Evolutionary conservation across 768 basidiomycete species (phyloP).

Genomic region (Roridomyces roridus): DNA sequence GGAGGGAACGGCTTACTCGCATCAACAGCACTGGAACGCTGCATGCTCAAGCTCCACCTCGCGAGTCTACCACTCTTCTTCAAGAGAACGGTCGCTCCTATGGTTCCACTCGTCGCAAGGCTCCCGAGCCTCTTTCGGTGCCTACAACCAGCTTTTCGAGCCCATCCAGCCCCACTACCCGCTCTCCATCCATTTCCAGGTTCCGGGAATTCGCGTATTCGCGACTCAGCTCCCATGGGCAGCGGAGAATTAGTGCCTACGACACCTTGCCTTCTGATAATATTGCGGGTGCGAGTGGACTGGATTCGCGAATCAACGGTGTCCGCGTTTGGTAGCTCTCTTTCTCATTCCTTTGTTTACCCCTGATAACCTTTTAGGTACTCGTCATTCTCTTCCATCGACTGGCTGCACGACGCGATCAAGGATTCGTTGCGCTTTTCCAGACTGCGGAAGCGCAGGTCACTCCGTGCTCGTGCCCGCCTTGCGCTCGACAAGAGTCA

Average conservation of each 20-base stretch:
- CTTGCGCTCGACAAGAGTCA: conserved; percentile 77
- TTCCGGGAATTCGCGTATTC: conserved; percentile 47
- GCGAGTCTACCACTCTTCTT: conserved; percentile 44
- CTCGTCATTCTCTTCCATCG: conserved; percentile 87
- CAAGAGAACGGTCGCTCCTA: conserved; percentile 48
- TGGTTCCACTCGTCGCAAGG: conserved; percentile 51
- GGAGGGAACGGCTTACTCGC: conserved; percentile 63
- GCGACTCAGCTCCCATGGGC: conserved; percentile 41
- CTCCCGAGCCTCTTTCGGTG: conserved; percentile 29
- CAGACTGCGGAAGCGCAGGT: conserved; percentile 71
- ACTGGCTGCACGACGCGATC: conserved; percentile 97
- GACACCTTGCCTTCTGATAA: conserved; percentile 57
- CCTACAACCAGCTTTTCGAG: conserved; percentile 44
- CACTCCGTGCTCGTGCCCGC: conserved; percentile 67
- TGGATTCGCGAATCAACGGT: conserved; percentile 79
- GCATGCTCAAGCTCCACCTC: conserved; percentile 17
- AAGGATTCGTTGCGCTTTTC: conserved; percentile 89
- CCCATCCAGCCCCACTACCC: conserved; percentile 38
- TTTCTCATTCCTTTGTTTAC: not conserved
- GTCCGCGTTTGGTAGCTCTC: conserved; percentile 72
- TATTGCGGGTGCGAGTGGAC: conserved; percentile 46
- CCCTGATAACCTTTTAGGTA: conserved; percentile 42
- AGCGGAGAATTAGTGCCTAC: conserved; percentile 77
- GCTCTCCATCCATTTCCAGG: conserved; percentile 43
- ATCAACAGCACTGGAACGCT: conserved; percentile 50